phyloP scores from a whole-genome alignment of 2,329 filamentous ascomycete species.

The Colletotrichum sp. region DNA sequence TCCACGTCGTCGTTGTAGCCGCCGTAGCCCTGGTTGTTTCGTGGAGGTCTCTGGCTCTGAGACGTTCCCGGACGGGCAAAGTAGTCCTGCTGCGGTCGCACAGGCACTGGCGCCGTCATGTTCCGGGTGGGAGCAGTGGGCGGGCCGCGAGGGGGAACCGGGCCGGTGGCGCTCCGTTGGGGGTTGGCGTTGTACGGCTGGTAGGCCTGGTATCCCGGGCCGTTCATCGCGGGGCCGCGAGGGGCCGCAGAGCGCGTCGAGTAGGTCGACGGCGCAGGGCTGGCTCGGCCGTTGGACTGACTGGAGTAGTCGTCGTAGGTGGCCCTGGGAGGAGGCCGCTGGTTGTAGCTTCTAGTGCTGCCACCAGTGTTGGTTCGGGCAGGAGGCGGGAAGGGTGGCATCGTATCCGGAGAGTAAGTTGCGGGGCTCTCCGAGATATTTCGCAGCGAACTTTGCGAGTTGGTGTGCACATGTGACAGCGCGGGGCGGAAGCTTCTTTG shows the following conservation, averaged over 20 bases:
- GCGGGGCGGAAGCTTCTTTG: constrained; percentile 36
- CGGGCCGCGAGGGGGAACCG: constrained; percentile 36
- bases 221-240: constrained; percentile 12
- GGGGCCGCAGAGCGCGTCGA: constrained; percentile 26
- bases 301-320: constrained; percentile 22
- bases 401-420: constrained; percentile 28
- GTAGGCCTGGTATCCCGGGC: constrained; percentile 23
- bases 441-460: constrained; percentile 14
- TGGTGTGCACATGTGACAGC: constrained; percentile 27
- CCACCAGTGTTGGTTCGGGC: constrained; percentile 32
- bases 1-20: constrained; percentile 40
- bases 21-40: constrained; percentile 33
- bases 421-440: constrained; percentile 34
- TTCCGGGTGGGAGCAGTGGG: constrained; percentile 46
- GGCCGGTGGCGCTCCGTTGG: constrained; percentile 45
- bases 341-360: not conserved
- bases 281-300: constrained; percentile 34
- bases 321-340: not conserved
- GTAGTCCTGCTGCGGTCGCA: constrained; percentile 31
- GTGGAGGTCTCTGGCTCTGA: constrained; percentile 23
- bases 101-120: constrained; percentile 47
- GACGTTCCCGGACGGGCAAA: constrained; percentile 30
- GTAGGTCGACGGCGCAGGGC: constrained; percentile 35
- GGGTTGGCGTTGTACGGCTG: constrained; percentile 29
- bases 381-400: constrained; percentile 37